phyloP scores from a whole-genome alignment of 2,329 filamentous ascomycete species.

The Tothia fuscella region DNA sequence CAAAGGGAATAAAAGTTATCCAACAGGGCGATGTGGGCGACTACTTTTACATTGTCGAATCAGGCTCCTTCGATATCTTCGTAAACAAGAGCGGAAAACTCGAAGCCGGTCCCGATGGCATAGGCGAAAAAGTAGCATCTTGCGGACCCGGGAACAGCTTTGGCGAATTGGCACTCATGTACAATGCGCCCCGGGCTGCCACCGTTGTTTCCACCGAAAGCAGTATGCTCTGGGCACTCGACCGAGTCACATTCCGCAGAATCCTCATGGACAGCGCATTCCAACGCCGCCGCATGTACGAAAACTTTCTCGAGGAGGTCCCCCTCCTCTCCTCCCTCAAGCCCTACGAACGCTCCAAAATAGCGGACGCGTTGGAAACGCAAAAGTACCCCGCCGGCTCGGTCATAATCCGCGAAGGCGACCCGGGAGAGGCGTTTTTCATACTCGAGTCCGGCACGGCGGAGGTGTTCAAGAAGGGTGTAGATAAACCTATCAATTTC shows the following conservation, averaged over 20 bases:
- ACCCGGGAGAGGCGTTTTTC: conserved; percentile 84
- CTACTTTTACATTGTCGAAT: conserved; percentile 95
- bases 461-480: conserved; percentile 63
- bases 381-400: conserved; percentile 69
- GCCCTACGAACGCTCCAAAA: conserved; percentile 90
- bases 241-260: conserved; percentile 90
- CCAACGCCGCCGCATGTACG: conserved; percentile 90
- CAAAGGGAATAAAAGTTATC: conserved; percentile 84
- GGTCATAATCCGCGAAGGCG: conserved; percentile 84
- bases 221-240: conserved; percentile 84
- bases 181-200: conserved; percentile 90
- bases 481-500: conserved; percentile 57
- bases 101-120: conserved; percentile 67
- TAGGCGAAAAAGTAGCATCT: conserved; percentile 69
- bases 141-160: conserved; percentile 88
- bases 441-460: conserved; percentile 80
- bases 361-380: conserved; percentile 89
- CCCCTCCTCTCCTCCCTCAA: conserved; percentile 73
- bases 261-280: conserved; percentile 98
- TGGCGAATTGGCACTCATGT: conserved; percentile 95
- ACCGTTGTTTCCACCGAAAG: conserved; percentile 78
- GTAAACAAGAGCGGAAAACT: conserved; percentile 69
- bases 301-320: conserved; percentile 90
- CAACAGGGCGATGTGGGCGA: conserved; percentile 91
- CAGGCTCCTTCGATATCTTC: conserved; percentile 79